A percentile compares a stretch with the other conserved stretches of the same genome.
phyloP scores from a whole-genome alignment of 345 rosid species.

The Kernera saxatilis region DNA sequence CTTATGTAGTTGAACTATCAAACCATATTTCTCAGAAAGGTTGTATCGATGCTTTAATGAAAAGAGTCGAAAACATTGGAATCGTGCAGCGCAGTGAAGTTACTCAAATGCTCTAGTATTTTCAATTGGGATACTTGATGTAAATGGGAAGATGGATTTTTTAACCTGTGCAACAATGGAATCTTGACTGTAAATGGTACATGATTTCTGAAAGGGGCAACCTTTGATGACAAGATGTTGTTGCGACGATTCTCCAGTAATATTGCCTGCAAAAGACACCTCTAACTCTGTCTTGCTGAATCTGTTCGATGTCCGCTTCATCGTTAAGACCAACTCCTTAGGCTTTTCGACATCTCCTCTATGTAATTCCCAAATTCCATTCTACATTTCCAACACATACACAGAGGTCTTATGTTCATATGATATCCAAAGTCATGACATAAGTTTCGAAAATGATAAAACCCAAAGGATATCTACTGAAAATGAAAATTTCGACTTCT shows the following conservation, averaged over 20 bases:
- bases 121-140: background rate
- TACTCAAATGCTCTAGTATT: background rate
- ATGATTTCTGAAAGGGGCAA: slow-evolving; percentile 68
- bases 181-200: slow-evolving; percentile 58
- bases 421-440: background rate
- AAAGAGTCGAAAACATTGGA: background rate
- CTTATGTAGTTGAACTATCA: no score
- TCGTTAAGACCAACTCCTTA: slow-evolving; percentile 49
- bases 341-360: slow-evolving; percentile 40
- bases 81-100: background rate
- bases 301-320: slow-evolving; percentile 43
- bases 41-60: no score
- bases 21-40: no score
- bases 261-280: slow-evolving; percentile 40
- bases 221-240: slow-evolving; percentile 57
- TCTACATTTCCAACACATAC: slow-evolving; percentile 38
- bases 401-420: background rate
- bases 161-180: slow-evolving; percentile 75
- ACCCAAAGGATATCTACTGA: background rate
- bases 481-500: background rate
- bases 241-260: slow-evolving; percentile 20
- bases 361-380: slow-evolving; percentile 60
- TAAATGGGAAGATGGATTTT: background rate
- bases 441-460: background rate
- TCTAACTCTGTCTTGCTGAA: slow-evolving; percentile 55